Evolutionary conservation across 306 rosid species (phyloP).

Genomic region (Trifolium pratense): DNA sequence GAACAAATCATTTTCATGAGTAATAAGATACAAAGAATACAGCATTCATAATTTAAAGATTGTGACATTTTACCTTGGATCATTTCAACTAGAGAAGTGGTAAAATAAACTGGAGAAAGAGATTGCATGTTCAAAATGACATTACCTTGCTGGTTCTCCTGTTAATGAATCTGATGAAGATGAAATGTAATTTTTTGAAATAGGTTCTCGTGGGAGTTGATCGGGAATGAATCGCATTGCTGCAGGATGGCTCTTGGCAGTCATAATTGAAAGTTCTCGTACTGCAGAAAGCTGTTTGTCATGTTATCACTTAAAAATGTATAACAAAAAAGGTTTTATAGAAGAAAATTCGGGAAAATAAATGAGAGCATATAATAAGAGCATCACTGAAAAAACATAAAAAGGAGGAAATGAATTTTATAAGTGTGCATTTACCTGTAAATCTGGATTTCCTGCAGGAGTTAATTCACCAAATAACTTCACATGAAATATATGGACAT

Average conservation of each 20-base stretch:
- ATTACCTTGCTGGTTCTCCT: slow-evolving; percentile 91
- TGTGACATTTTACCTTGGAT: slow-evolving; percentile 13
- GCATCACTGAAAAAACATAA: slow-evolving; percentile 22
- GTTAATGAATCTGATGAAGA: slow-evolving; percentile 60
- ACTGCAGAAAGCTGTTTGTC: slow-evolving; percentile 99
- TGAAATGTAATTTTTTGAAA: slow-evolving; percentile 58
- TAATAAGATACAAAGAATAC: slow-evolving; percentile 14
- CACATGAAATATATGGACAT: slow-evolving; percentile 87
- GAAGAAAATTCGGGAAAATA: slow-evolving; percentile 30
- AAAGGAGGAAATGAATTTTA: slow-evolving; percentile 35
- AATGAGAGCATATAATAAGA: slow-evolving; percentile 33
- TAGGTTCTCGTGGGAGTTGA: slow-evolving; percentile 68
- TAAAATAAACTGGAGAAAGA: slow-evolving; percentile 34
- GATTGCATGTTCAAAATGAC: slow-evolving; percentile 26
- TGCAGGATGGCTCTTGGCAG: slow-evolving; percentile 98
- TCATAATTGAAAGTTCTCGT: slow-evolving; percentile 98
- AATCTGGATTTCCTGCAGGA: slow-evolving; percentile 74
- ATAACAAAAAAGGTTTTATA: slow-evolving; percentile 51
- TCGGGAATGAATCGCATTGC: slow-evolving; percentile 96
- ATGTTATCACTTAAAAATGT: slow-evolving; percentile 94
- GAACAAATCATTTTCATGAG: slow-evolving; percentile 49
- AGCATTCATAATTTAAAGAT: slow-evolving; percentile 3
- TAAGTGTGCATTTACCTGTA: slow-evolving; percentile 71
- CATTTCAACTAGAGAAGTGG: slow-evolving; percentile 27
- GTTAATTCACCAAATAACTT: slow-evolving; percentile 84